Conservation (phyloP, 805 yeast genomes). For the Saccharomyces paradoxus region DNA sequence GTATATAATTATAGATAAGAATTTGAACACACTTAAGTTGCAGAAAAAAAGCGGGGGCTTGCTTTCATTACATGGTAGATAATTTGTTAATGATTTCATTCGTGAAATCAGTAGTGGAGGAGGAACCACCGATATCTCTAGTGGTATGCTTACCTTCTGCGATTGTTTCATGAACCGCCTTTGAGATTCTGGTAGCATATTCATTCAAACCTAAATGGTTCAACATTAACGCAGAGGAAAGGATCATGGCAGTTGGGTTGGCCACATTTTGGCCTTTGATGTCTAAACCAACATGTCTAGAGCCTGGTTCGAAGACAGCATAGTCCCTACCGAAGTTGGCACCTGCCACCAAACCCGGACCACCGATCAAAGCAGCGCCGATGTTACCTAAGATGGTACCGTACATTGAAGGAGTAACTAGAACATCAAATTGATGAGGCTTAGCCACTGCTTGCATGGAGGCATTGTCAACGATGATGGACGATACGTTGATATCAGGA, state of each 20-base stretch:
- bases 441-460: conserved; percentile 98
- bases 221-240: conserved; percentile 83
- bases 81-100: conserved; percentile 77
- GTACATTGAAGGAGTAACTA: conserved; percentile 96
- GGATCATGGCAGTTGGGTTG: conserved; percentile 95
- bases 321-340: conserved; percentile 96
- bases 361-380: conserved; percentile 92
- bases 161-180: conserved; percentile 83
- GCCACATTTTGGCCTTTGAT: conserved; percentile 91
- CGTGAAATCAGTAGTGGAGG: conserved; percentile 90
- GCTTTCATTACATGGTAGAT: conserved; percentile 8
- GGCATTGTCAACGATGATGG: conserved; percentile 96
- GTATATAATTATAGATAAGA: not conserved
- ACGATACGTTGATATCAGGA: conserved; percentile 75
- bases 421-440: conserved; percentile 96
- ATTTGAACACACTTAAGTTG: not conserved
- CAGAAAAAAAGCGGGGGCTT: not conserved
- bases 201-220: conserved; percentile 88
- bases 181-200: conserved; percentile 77
- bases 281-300: conserved; percentile 98
- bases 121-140: conserved; percentile 83
- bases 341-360: conserved; percentile 98
- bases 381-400: conserved; percentile 96
- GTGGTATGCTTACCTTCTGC: conserved; percentile 83
- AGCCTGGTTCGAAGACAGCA: conserved; percentile 98